Conservation (phyloP, 345 rosid genomes). For the Gossypium arboreum region DNA sequence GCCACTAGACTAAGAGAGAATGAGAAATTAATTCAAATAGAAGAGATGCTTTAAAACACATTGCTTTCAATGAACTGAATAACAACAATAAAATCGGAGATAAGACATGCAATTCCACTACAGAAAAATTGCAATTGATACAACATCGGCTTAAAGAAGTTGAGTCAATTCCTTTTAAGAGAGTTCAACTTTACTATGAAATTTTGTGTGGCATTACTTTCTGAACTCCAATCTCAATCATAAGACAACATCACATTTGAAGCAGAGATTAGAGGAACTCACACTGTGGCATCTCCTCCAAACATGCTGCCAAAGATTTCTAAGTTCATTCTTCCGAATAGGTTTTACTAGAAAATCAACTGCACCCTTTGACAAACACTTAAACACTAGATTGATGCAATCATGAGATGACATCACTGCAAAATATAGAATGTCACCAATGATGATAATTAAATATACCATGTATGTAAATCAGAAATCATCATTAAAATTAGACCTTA, state of each 20-base stretch:
- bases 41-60: not conserved
- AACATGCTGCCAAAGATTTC: slow-evolving; percentile 83
- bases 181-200: not conserved
- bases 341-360: slow-evolving; percentile 86
- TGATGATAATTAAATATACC: slow-evolving; percentile 22
- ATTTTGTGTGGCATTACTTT: not conserved
- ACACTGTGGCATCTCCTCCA: slow-evolving; percentile 85
- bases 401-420: slow-evolving; percentile 89
- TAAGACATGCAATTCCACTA: not conserved
- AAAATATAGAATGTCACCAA: slow-evolving; percentile 22
- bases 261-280: slow-evolving; percentile 31
- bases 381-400: slow-evolving; percentile 74
- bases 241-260: slow-evolving; percentile 12
- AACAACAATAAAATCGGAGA: slow-evolving; percentile 1
- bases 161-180: not conserved
- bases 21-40: slow-evolving; percentile 14
- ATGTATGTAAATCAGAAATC: slow-evolving; percentile 9
- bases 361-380: slow-evolving; percentile 81
- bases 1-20: slow-evolving; percentile 57
- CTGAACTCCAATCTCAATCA: not conserved
- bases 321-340: slow-evolving; percentile 77
- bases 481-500: slow-evolving; percentile 18
- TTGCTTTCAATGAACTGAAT: slow-evolving; percentile 9
- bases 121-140: not conserved
- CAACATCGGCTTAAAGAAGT: not conserved